A percentile compares a stretch with the other conserved stretches of the same genome.
These are phyloP conservation scores for Salix brachista DNA, from an alignment of 345 rosid genomes.

Conservation along the genomic window DNA sequence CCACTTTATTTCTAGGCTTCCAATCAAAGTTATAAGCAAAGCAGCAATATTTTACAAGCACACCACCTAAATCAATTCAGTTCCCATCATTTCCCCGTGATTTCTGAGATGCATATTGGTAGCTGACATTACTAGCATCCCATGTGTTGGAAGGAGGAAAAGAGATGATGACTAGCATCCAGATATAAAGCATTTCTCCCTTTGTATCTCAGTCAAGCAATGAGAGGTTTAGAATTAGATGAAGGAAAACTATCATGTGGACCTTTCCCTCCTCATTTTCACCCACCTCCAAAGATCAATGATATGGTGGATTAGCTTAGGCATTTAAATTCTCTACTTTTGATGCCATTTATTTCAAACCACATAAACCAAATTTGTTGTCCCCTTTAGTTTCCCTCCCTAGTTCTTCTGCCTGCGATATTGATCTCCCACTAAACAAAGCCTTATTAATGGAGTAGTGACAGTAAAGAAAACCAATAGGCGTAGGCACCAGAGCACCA, in stretches of 20 bases:
- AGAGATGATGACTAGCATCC: neutral
- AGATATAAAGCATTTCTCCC: neutral
- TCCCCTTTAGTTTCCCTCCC: neutral
- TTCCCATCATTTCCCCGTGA: neutral
- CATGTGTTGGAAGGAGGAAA: neutral
- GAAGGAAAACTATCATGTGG: neutral
- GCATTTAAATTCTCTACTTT: neutral
- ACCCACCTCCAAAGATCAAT: neutral
- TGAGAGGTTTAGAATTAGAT: neutral
- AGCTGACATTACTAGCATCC: neutral
- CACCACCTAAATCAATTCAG: neutral
- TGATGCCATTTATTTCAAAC: neutral
- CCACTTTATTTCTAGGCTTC: neutral
- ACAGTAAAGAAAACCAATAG: neutral
- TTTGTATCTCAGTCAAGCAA: neutral
- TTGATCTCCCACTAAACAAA: neutral
- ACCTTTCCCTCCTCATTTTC: neutral
- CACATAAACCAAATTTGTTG: neutral
- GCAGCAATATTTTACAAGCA: neutral
- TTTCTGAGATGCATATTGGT: neutral
- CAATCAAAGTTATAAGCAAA: neutral
- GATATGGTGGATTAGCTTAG: neutral
- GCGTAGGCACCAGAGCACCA: neutral
- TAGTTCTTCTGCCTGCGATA: slow-evolving; percentile 1
- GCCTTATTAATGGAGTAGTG: neutral